A percentile compares a stretch with the other conserved stretches of the same genome.
phyloP scores from a whole-genome alignment of 2,329 filamentous ascomycete species.

The Alternaria hordeiaustralica region DNA sequence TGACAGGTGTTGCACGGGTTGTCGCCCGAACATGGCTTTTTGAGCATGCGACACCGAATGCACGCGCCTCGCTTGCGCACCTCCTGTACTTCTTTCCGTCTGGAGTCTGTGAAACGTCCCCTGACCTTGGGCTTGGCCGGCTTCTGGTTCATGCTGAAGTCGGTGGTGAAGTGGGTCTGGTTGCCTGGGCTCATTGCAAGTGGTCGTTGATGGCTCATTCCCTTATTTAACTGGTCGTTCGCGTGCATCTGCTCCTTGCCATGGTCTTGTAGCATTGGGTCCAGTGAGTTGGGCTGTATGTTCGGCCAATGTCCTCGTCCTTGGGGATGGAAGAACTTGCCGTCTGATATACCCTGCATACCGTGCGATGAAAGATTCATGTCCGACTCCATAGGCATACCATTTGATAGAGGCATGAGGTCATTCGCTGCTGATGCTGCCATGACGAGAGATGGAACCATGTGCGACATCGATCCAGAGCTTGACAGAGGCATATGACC shows the following conservation, averaged over 20 bases:
- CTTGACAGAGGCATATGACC: slow-evolving; percentile 37
- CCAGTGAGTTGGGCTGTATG: slow-evolving; percentile 37
- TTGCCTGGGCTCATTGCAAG: slow-evolving; percentile 48
- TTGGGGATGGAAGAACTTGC: slow-evolving; percentile 42
- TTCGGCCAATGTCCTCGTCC: slow-evolving; percentile 41
- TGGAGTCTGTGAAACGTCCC: slow-evolving; percentile 62
- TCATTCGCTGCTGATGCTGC: slow-evolving; percentile 50
- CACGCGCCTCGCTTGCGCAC: slow-evolving; percentile 67
- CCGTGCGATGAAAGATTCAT: slow-evolving; percentile 36
- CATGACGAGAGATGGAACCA: slow-evolving; percentile 49
- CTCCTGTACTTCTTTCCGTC: slow-evolving; percentile 65
- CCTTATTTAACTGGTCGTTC: slow-evolving; percentile 31
- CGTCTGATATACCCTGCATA: slow-evolving; percentile 37
- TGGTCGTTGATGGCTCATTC: slow-evolving; percentile 40
- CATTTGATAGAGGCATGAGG: slow-evolving; percentile 45
- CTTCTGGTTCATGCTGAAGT: slow-evolving; percentile 50
- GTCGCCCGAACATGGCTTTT: slow-evolving; percentile 68
- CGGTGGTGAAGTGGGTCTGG: slow-evolving; percentile 47
- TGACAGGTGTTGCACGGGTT: slow-evolving; percentile 66
- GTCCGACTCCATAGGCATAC: slow-evolving; percentile 46
- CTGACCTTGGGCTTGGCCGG: slow-evolving; percentile 57
- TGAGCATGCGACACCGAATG: slow-evolving; percentile 68
- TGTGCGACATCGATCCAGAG: slow-evolving; percentile 40
- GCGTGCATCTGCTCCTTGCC: slow-evolving; percentile 33
- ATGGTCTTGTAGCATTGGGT: slow-evolving; percentile 46